Base-by-base conservation (phyloP, 2,329 filamentous ascomycete species). In the Harringtonia lauricola region DNA sequence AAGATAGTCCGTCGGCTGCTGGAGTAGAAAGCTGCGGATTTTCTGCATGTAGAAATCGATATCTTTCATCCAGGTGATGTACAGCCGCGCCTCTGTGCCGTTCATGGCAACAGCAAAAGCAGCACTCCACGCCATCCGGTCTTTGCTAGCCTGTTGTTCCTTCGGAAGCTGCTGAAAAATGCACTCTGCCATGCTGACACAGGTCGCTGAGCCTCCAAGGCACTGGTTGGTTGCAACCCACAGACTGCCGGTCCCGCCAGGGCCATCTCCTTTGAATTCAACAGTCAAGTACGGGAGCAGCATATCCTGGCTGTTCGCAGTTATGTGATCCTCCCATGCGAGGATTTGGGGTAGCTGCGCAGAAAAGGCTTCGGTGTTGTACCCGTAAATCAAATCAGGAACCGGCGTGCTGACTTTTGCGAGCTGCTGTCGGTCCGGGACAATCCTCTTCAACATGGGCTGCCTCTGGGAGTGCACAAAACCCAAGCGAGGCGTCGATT, bases 211-310 rank as follows among this genome's bases (percentile, higher is more conserved):
- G 0, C 43, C 57, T 2, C 59, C 57, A 21, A 62, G 52, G 45
- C 58, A 62, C 50, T 64, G 55, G 44, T 65, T 65, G 3, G 57
- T 61, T 10, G 58, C 58, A 3, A 57, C 58, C 57, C 55, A 61
- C 39, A 64, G 15, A 41, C 45, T 57, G 2, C 56, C 59, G 33
- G 31, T 22, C 26, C 48, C 49, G 10, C 28, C 15, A 29, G 51
- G 51, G 13, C 56, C 54, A 14, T 59, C 55, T 15, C 54, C 57
- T 31, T 55, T 57, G 47, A 58, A 56, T 46, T 60, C 55, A 39
- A 61, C 47, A 29, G 48, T 44, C 40, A 61, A 52, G 48, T 60
- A 61, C 1, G 57, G 57, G 18, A 7, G 19, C 3, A 19, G 9
- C 33, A 35, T 29, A 8, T 13, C 28, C 8, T 29, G 8, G 28